Conservation (phyloP, 1,284 basidiomycete species). For the Meripilus lineatus region DNA sequence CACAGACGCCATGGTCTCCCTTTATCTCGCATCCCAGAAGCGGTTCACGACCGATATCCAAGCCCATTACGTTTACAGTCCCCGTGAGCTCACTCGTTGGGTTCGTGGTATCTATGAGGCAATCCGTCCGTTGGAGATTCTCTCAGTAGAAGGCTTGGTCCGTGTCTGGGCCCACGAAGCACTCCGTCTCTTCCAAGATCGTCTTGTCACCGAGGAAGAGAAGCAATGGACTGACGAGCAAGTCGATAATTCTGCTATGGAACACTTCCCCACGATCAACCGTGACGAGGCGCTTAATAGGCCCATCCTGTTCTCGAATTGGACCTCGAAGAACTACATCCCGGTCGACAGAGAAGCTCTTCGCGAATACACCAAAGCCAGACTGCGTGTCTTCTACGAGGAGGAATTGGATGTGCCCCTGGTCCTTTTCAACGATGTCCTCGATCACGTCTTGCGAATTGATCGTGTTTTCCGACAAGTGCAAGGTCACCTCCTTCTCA, state of each 20-base stretch:
- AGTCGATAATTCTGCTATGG: slow-evolving; percentile 81
- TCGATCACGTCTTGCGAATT: slow-evolving; percentile 96
- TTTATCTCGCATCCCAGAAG: slow-evolving; percentile 93
- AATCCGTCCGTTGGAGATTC: slow-evolving; percentile 85
- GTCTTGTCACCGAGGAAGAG: slow-evolving; percentile 90
- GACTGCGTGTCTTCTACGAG: slow-evolving; percentile 93
- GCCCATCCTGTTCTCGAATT: slow-evolving; percentile 97
- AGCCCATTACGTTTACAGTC: slow-evolving; percentile 99
- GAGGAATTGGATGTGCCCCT: slow-evolving; percentile 98
- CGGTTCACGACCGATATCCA: slow-evolving; percentile 95
- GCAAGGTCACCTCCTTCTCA: slow-evolving; percentile 93
- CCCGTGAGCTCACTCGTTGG: slow-evolving; percentile 98
- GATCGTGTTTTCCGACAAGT: slow-evolving; percentile 99
- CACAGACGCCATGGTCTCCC: slow-evolving; percentile 96
- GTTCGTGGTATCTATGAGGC: slow-evolving; percentile 97
- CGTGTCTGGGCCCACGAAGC: slow-evolving; percentile 99
- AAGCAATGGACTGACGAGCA: slow-evolving; percentile 93
- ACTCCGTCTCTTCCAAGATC: slow-evolving; percentile 95
- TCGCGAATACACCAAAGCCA: slow-evolving; percentile 95
- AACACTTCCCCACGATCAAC: slow-evolving; percentile 92
- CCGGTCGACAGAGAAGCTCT: slow-evolving; percentile 91
- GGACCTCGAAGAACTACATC: slow-evolving; percentile 98
- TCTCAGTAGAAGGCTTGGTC: slow-evolving; percentile 92
- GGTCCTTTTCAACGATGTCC: slow-evolving; percentile 96
- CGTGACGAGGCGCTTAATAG: slow-evolving; percentile 77